These are phyloP conservation scores for Boletus austroedulis DNA, from an alignment of 1,284 basidiomycete species.

Conservation along the genomic window DNA sequence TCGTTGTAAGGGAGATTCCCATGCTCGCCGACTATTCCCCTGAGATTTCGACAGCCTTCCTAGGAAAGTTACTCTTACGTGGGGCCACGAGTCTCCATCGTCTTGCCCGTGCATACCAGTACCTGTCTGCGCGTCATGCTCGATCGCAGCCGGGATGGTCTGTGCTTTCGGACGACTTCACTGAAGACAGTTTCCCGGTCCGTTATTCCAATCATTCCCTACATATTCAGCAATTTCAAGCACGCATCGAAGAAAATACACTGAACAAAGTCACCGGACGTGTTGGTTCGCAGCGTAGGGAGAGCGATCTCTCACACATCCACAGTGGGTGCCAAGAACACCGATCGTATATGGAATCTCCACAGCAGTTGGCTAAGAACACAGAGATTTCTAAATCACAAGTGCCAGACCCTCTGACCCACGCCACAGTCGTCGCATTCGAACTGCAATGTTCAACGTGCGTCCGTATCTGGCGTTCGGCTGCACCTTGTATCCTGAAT, in stretches of 20 bases:
- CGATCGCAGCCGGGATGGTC: not conserved
- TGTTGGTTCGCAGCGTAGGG: not conserved
- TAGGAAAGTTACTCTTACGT: not conserved
- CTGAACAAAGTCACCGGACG: too few species aligned
- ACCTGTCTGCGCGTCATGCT: not conserved
- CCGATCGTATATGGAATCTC: not conserved
- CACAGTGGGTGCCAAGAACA: not conserved
- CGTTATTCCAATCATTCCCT: not conserved
- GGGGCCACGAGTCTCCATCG: not conserved
- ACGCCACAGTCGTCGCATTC: not conserved
- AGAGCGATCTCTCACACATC: not conserved
- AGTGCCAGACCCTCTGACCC: not conserved
- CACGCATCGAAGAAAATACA: not conserved
- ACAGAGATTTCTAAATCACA: not conserved
- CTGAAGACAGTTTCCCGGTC: slow-evolving; percentile 19
- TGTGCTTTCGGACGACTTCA: slow-evolving; percentile 10
- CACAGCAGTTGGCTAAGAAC: not conserved
- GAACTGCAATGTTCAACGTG: not conserved
- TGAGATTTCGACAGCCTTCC: not conserved
- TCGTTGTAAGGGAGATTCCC: not conserved
- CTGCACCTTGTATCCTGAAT: not conserved
- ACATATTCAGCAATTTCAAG: not conserved
- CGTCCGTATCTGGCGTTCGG: not conserved
- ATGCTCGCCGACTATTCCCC: not conserved
- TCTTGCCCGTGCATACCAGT: not conserved